Evolutionary conservation across 306 rosid genomes (phyloP).

Genomic region (Pueraria montana): DNA sequence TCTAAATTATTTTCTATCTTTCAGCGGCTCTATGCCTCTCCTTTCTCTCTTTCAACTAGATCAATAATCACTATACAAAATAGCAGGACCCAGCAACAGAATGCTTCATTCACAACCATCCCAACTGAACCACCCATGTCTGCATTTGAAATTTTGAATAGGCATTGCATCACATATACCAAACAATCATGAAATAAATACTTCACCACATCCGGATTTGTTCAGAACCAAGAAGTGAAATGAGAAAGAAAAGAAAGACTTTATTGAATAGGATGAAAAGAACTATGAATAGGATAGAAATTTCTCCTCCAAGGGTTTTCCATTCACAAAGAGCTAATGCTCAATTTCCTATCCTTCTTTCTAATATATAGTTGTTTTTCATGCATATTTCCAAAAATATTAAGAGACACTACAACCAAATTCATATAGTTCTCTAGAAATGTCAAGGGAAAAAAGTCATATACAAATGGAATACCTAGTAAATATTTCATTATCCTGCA

Average conservation of each 20-base stretch:
- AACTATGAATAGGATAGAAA: too few relatives aligned
- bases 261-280: too few relatives aligned
- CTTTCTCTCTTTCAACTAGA: neutral
- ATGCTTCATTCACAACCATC: neutral
- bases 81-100: neutral
- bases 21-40: too few relatives aligned
- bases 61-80: neutral
- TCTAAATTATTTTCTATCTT: too few relatives aligned
- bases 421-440: slow-evolving; percentile 5
- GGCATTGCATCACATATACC: neutral
- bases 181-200: neutral
- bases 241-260: too few relatives aligned
- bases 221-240: too few relatives aligned
- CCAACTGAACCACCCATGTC: neutral
- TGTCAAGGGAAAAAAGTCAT: neutral
- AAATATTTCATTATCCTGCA: neutral
- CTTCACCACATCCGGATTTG: neutral
- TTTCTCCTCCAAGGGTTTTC: too few relatives aligned
- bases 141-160: neutral
- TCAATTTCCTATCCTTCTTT: too few relatives aligned
- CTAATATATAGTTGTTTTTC: too few relatives aligned
- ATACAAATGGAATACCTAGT: neutral
- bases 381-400: too few relatives aligned
- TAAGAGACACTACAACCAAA: neutral
- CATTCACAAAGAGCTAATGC: too few relatives aligned